Conservation (phyloP, 2,329 filamentous ascomycete genomes). For the Torrubiellomyces zombiae region DNA sequence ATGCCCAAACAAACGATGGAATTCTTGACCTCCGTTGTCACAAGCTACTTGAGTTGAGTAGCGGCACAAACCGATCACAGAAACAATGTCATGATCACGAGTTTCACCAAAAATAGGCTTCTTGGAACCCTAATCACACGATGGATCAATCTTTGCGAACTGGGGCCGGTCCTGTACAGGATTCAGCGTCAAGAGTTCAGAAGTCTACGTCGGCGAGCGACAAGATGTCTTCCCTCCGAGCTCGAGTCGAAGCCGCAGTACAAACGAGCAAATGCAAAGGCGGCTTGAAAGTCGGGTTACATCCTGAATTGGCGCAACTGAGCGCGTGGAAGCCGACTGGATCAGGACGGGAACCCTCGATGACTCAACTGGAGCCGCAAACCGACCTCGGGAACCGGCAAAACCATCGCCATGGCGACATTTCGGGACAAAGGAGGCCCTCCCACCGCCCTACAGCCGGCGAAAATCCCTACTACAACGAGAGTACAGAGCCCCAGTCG, state of each 20-base stretch:
- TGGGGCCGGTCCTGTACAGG: slow-evolving; percentile 39
- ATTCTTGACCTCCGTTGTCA: no score
- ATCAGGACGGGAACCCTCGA: slow-evolving; percentile 18
- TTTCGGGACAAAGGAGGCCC: no score
- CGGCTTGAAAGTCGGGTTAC: slow-evolving; percentile 58
- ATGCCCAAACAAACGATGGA: no score
- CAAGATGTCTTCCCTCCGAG: slow-evolving; percentile 60
- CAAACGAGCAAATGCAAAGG: slow-evolving; percentile 41
- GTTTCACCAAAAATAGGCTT: slow-evolving; percentile 31
- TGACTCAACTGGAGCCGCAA: slow-evolving; percentile 6
- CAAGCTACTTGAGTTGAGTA: no score
- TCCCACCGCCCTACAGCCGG: no score
- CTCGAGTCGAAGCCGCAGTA: slow-evolving; percentile 62
- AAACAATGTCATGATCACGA: no score
- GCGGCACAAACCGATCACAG: no score
- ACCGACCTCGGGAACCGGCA: slow-evolving; percentile 6
- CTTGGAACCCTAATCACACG: no score
- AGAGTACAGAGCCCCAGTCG: slow-evolving; percentile 44
- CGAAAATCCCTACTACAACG: slow-evolving; percentile 68
- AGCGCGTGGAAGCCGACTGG: slow-evolving; percentile 26
- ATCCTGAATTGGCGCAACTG: slow-evolving; percentile 53
- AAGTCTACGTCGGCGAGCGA: slow-evolving; percentile 43
- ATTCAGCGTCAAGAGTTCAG: slow-evolving; percentile 35
- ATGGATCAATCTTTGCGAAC: no score
- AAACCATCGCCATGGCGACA: no score